Conservation (phyloP, 257 asterid genomes). For the Solanum stenotomum region DNA sequence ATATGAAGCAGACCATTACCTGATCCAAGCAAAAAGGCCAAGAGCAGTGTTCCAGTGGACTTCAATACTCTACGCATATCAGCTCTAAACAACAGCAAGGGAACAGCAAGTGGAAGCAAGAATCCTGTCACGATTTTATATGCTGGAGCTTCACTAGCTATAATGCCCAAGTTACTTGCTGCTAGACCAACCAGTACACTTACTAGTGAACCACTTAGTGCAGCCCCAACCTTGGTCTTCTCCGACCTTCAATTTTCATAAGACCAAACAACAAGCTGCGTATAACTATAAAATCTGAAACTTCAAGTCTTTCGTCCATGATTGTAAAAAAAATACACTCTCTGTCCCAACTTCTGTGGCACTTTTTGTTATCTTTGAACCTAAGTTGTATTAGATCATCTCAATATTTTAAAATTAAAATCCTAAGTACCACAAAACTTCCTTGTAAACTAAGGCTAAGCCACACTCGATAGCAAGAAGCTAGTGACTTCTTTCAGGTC, state of each 20-base stretch:
- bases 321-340: neutral
- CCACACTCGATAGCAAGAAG: neutral
- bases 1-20: constrained; percentile 21
- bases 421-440: neutral
- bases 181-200: constrained; percentile 71
- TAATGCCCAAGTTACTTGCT: constrained; percentile 77
- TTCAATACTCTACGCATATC: constrained; percentile 68
- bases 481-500: neutral
- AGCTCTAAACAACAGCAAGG: constrained; percentile 77
- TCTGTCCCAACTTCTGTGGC: neutral
- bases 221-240: constrained; percentile 73
- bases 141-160: constrained; percentile 66
- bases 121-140: constrained; percentile 60
- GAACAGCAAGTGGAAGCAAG: constrained; percentile 84
- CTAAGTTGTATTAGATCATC: neutral
- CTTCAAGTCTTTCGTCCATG: neutral
- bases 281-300: neutral
- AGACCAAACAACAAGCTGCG: neutral
- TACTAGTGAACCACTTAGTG: constrained; percentile 88
- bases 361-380: neutral
- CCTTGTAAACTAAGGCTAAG: neutral
- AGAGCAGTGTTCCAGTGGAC: constrained; percentile 73
- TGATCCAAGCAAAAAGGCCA: constrained; percentile 90
- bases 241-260: constrained; percentile 56
- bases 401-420: neutral